Base-by-base conservation (phyloP, 2,329 filamentous ascomycete species). In the Thielaviopsis euricoi region DNA sequence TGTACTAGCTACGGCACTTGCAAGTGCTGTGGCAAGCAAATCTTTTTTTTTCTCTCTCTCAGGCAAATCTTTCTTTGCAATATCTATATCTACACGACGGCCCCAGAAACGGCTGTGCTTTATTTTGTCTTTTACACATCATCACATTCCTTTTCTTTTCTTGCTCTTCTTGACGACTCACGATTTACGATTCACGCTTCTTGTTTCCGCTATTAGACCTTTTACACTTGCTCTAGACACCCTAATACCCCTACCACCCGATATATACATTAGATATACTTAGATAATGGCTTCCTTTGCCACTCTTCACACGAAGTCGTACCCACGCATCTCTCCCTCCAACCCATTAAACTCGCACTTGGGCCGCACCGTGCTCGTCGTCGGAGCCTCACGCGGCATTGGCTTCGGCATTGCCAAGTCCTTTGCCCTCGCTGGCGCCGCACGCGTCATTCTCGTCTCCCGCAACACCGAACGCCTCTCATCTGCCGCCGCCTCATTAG, bases 311-410 rank as follows among this genome's bases (percentile, higher is more conserved):
- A 66, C 60, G 0, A 60, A 63, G 22, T 61, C 69, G 0, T 75
- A 76, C 59, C 62, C 67, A 0, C 62, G 65, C 57, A 73, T 76
- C 61, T 67, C 64, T 0, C 67, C 73, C 1, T 51, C 61, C 0
- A 67, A 68, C 0, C 67, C 70, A 0, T 68, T 71, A 60, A 64
- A 75, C 6, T 70, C 66, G 4, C 72, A 76, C 52, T 63, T 65
- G 1, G 73, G 73, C n/a, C 65, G 66, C 19, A 81, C 76, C 0
- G 78, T 85, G 6, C 71, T 88, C 9, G 80, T 89, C 65, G 84
- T 81, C 1, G 85, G 85, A 48, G 82, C 77, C n/a, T 78, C 79
- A 0, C 76, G 74, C 0, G 82, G 84, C 26, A 81, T 88, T 52
- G 85, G 84, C 0, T 78, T 80, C 58, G 78, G 80, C 0, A 77